Evolutionary conservation across 2,329 filamentous ascomycete species (phyloP).

Genomic region (Anisogramma anomala): DNA sequence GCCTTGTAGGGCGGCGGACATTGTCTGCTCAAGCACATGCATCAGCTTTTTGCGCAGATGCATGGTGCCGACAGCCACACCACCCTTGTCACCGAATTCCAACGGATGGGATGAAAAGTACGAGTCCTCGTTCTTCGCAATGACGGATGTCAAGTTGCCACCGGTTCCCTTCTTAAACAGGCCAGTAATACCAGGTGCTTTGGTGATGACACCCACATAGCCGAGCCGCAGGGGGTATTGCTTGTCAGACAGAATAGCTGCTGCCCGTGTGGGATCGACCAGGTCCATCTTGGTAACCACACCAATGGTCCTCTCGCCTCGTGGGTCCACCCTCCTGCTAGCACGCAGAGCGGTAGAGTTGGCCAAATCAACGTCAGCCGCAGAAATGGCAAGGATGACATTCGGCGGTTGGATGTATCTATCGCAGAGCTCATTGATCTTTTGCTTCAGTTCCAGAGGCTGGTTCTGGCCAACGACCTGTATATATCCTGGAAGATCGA

Average conservation of each 20-base stretch:
- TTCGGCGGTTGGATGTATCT: slow-evolving; percentile 97
- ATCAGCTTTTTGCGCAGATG: slow-evolving; percentile 91
- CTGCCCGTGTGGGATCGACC: slow-evolving; percentile 71
- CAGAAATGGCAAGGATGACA: slow-evolving; percentile 92
- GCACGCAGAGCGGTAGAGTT: slow-evolving; percentile 90
- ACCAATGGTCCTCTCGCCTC: slow-evolving; percentile 91
- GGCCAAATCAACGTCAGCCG: slow-evolving; percentile 90
- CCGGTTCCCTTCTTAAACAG: slow-evolving; percentile 70
- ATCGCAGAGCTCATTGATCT: slow-evolving; percentile 91
- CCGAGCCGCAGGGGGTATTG: slow-evolving; percentile 93
- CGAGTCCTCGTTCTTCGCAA: slow-evolving; percentile 75
- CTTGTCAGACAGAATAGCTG: slow-evolving; percentile 68
- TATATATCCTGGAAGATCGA: slow-evolving; percentile 94
- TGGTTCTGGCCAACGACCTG: slow-evolving; percentile 90
- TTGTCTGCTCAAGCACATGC: slow-evolving; percentile 91
- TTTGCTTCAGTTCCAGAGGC: slow-evolving; percentile 82
- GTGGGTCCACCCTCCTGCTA: slow-evolving; percentile 81
- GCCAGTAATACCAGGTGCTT: slow-evolving; percentile 56
- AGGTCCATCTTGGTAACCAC: slow-evolving; percentile 99
- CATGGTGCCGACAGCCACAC: slow-evolving; percentile 68
- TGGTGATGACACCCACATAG: slow-evolving; percentile 90
- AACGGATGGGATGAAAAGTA: slow-evolving; percentile 76
- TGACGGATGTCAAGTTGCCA: slow-evolving; percentile 66
- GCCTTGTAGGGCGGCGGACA: slow-evolving; percentile 81
- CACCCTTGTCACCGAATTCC: slow-evolving; percentile 64